phyloP scores from a whole-genome alignment of 352 stramenopile genomes.

The Phytopythium litorale region DNA sequence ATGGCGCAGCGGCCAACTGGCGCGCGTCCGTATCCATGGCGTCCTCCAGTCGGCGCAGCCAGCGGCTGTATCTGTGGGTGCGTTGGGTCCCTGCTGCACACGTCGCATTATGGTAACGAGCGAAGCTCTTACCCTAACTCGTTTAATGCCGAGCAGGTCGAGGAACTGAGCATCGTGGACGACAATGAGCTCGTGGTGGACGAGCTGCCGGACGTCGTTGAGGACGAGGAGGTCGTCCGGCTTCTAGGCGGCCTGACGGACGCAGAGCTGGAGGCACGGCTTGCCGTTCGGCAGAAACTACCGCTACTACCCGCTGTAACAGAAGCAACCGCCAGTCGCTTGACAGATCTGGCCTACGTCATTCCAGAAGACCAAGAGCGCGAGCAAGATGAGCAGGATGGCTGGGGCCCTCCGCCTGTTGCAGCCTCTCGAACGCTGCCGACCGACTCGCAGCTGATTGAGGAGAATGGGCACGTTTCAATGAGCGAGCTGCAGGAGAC shows the following conservation, averaged over 20 bases:
- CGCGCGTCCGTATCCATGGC: conserved; percentile 20
- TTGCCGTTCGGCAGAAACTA: conserved; percentile 47
- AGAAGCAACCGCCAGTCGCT: background rate
- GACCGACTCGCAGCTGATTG: conserved; percentile 71
- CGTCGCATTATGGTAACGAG: background rate
- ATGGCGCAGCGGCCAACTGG: background rate
- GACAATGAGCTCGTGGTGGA: conserved; percentile 46
- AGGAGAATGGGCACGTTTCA: conserved; percentile 44
- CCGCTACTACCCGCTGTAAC: conserved; percentile 1
- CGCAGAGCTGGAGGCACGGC: conserved; percentile 32
- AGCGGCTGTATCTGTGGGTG: conserved; percentile 36
- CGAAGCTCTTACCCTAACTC: background rate
- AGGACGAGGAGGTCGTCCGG: conserved; percentile 19
- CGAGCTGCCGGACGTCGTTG: conserved; percentile 22
- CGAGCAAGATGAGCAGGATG: conserved; percentile 49
- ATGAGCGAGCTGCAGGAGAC: conserved; percentile 23
- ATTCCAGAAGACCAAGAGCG: conserved; percentile 62
- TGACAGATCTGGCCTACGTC: conserved; percentile 54
- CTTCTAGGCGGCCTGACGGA: conserved; percentile 21
- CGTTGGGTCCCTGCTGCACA: background rate
- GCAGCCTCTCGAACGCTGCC: conserved; percentile 8
- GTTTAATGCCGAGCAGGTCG: conserved; percentile 13
- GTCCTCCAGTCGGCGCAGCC: background rate
- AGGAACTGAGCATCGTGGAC: conserved; percentile 49
- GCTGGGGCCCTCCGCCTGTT: conserved; percentile 25